Evolutionary conservation across 768 basidiomycete species (phyloP), one percentile per base, ranked within the genome.

Genomic region (Kwoniella pini): DNA sequence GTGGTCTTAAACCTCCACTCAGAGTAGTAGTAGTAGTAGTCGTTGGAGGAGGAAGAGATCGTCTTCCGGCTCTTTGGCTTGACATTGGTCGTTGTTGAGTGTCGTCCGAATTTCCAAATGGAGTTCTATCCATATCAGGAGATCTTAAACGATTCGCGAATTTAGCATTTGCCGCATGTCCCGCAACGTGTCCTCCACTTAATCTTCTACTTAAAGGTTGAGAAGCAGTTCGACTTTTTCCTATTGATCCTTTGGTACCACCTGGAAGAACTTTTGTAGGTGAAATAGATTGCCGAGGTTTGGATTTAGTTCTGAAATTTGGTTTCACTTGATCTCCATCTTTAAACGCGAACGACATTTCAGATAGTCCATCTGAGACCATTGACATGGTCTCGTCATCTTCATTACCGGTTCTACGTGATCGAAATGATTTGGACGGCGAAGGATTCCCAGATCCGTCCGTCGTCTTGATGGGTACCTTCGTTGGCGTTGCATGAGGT

Each of bases 61-160:
- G 21, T 36, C 73, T 62, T 3, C 59, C 57, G 44, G 33, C 33
- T 36, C 33, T 36, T 36, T 36, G 33, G 15, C 33, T 15, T 7
- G 33, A 36, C 7, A 36, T 15, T 7, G 33, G 33, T 36, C 33
- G 7, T 7, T 7, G 33, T 7, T 36, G 33, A 36, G 33, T 7
- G 24, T 36, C 15, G 33, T 15, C 33, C 33, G 33, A 36, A 36
- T 36, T 36, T 36, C 33, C 59, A 22, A 53, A 52, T 0, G n/a
- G 42, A 33, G 40, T 12, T 6, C 43, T 28, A 3, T 64, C 68
- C 19, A 60, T 24, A 45, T 89, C 87, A 46, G 82, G 83, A 22
- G 88, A 85, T 45, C 94, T 81, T 36, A 94, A 81, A 17, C 93
- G 85, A 40, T 86, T 85, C 21, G 91, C 93, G 79, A 96, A 95